phyloP scores from a whole-genome alignment of 805 yeast species.

The Yamadazyma phyllophila region DNA sequence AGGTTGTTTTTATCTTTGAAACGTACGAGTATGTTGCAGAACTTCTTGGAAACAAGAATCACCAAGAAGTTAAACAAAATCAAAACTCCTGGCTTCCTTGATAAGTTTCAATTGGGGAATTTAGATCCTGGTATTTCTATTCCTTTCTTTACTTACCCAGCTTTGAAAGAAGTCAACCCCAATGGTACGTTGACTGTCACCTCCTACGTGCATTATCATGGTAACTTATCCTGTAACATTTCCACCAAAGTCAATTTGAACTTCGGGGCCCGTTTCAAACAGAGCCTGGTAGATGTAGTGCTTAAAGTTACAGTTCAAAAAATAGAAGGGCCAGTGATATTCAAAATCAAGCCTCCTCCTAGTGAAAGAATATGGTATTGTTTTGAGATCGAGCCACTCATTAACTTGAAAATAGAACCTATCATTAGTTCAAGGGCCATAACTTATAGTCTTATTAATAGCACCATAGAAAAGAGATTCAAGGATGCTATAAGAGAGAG shows the following conservation, averaged over 20 bases:
- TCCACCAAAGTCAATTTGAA: conserved; percentile 78
- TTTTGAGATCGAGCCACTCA: conserved; percentile 72
- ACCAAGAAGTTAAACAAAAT: conserved; percentile 73
- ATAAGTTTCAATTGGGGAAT: conserved; percentile 71
- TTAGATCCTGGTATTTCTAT: conserved; percentile 77
- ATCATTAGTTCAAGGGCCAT: conserved; percentile 83
- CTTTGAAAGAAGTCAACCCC: conserved; percentile 64
- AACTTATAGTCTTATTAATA: conserved; percentile 75
- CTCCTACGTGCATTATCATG: conserved; percentile 64
- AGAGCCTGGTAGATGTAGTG: conserved; percentile 72
- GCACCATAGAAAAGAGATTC: conserved; percentile 72
- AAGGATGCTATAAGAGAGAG: conserved; percentile 77
- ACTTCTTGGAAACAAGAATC: conserved; percentile 55
- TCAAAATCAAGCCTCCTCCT: conserved; percentile 85
- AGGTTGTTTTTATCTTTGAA: conserved; percentile 76
- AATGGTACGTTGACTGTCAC: conserved; percentile 73
- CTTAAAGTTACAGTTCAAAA: conserved; percentile 66
- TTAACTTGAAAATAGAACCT: conserved; percentile 81
- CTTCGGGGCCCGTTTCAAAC: conserved; percentile 66
- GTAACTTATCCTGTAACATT: conserved; percentile 71
- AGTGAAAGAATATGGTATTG: conserved; percentile 89
- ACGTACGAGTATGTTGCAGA: conserved; percentile 63
- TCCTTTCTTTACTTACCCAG: conserved; percentile 76
- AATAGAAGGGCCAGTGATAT: conserved; percentile 69
- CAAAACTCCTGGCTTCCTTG: conserved; percentile 83